Percentiles rank a stretch among this genome's conserved stretches.
phyloP scores from a whole-genome alignment of 2,329 filamentous ascomycete species.

The Cytospora mali region DNA sequence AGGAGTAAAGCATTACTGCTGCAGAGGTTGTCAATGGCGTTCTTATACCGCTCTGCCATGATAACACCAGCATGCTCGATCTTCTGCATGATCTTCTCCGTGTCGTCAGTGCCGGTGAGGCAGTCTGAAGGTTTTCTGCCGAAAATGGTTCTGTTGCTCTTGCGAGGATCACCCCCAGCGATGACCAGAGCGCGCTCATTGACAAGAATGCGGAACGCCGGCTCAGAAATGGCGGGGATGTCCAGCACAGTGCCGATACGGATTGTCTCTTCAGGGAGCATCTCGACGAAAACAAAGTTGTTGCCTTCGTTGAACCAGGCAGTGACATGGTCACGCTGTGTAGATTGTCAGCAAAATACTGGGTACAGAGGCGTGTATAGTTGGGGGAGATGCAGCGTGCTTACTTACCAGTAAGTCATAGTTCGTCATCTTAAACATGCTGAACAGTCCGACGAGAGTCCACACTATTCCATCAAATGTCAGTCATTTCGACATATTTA shows the following conservation, averaged over 20 bases:
- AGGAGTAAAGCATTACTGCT: conserved; percentile 39
- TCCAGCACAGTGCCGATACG: conserved; percentile 56
- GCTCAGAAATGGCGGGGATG: conserved; percentile 45
- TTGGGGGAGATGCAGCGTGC: neutral
- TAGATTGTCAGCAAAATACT: conserved; percentile 30
- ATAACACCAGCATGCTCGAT: conserved; percentile 55
- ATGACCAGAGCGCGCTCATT: conserved; percentile 60
- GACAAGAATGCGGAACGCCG: conserved; percentile 63
- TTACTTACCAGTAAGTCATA: conserved; percentile 41
- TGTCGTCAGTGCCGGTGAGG: conserved; percentile 20
- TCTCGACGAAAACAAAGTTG: conserved; percentile 63
- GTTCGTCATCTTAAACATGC: conserved; percentile 55
- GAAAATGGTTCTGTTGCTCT: conserved; percentile 20
- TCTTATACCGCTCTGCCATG: conserved; percentile 51
- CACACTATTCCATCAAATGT: conserved; percentile 44
- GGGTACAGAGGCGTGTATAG: neutral
- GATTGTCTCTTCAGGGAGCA: conserved; percentile 63
- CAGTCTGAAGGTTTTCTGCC: conserved; percentile 16
- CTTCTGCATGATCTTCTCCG: conserved; percentile 21
- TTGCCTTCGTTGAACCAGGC: conserved; percentile 59
- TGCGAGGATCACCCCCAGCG: conserved; percentile 39
- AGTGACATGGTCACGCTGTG: conserved; percentile 48
- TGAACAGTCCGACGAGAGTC: conserved; percentile 65
- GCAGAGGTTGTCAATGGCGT: conserved; percentile 36
- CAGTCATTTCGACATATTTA: neutral